phyloP scores from a whole-genome alignment of 805 yeast species.

The Zygosaccharomyces lentus region DNA sequence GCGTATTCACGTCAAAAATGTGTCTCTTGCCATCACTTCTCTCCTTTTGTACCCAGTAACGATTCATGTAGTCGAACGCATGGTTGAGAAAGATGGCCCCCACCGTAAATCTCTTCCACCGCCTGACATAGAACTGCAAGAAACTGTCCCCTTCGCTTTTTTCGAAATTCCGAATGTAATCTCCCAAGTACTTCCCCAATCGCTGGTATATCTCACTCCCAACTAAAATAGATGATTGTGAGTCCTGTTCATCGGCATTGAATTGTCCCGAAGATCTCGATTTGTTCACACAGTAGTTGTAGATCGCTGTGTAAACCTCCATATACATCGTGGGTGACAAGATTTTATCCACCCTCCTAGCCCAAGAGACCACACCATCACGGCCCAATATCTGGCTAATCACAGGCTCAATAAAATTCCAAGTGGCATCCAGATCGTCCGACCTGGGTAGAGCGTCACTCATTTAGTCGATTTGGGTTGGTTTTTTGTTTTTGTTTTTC shows the following conservation, averaged over 20 bases:
- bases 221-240: constrained; percentile 49
- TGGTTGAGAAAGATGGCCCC: constrained; percentile 92
- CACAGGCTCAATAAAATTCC: constrained; percentile 77
- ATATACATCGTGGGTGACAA: constrained; percentile 72
- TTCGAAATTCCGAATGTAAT: constrained; percentile 50
- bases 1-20: constrained; percentile 85
- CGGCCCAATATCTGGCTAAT: constrained; percentile 65
- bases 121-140: constrained; percentile 74
- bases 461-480: constrained; percentile 16
- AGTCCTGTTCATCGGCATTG: constrained; percentile 37
- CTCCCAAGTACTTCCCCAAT: constrained; percentile 59
- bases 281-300: constrained; percentile 84
- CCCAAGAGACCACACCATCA: constrained; percentile 32
- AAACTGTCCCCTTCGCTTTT: constrained; percentile 60
- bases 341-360: constrained; percentile 50
- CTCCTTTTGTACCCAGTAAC: constrained; percentile 97
- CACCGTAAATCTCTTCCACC: constrained; percentile 84
- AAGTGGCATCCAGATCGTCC: constrained; percentile 63
- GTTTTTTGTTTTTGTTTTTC: neutral
- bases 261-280: constrained; percentile 46
- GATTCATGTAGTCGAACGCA: constrained; percentile 90
- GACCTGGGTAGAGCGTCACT: constrained; percentile 45
- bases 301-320: constrained; percentile 87
- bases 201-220: constrained; percentile 86
- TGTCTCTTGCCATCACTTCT: constrained; percentile 88